Percentiles rank a stretch among this genome's conserved stretches.
Evolutionary conservation across 2,329 filamentous ascomycete genomes (phyloP).

Genomic region (Arthrobotrys sinensis): DNA sequence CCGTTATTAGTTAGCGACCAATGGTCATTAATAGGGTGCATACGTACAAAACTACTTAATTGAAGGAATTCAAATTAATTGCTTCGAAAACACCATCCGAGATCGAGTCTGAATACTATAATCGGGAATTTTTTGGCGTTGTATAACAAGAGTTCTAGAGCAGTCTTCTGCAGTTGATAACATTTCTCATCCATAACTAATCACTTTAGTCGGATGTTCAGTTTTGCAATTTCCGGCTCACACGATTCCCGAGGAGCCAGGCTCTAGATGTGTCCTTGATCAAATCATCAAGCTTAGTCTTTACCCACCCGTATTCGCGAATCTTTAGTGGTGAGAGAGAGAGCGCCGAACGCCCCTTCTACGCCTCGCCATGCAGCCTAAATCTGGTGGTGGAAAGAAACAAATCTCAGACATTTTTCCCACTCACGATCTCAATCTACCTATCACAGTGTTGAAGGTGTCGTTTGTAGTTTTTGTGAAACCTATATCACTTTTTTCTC

Average conservation of each 20-base stretch:
- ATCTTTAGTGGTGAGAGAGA: constrained; percentile 24
- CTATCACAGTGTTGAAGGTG: constrained; percentile 26
- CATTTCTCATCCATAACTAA: neutral
- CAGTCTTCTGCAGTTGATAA: constrained; percentile 26
- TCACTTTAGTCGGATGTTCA: neutral
- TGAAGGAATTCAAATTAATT: constrained; percentile 27
- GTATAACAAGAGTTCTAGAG: constrained; percentile 12
- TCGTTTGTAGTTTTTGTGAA: constrained; percentile 37
- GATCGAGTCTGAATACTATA: constrained; percentile 17
- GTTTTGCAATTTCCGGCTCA: constrained; percentile 24
- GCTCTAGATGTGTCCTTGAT: neutral
- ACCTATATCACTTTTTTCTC: constrained; percentile 53
- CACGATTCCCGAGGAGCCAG: constrained; percentile 1
- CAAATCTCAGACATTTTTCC: constrained; percentile 37
- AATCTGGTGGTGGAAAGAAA: constrained; percentile 30
- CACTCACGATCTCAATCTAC: constrained; percentile 4
- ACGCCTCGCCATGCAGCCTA: constrained; percentile 32
- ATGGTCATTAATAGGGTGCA: constrained; percentile 4
- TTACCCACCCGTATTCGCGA: constrained; percentile 7
- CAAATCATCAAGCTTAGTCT: neutral
- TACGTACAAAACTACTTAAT: neutral
- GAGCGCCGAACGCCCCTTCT: constrained; percentile 5
- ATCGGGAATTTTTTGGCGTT: constrained; percentile 15
- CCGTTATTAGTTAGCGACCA: neutral
- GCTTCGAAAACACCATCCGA: constrained; percentile 7